Evolutionary conservation across 2,329 filamentous ascomycete genomes (phyloP).

Genomic region (Colletotrichum eleusines): DNA sequence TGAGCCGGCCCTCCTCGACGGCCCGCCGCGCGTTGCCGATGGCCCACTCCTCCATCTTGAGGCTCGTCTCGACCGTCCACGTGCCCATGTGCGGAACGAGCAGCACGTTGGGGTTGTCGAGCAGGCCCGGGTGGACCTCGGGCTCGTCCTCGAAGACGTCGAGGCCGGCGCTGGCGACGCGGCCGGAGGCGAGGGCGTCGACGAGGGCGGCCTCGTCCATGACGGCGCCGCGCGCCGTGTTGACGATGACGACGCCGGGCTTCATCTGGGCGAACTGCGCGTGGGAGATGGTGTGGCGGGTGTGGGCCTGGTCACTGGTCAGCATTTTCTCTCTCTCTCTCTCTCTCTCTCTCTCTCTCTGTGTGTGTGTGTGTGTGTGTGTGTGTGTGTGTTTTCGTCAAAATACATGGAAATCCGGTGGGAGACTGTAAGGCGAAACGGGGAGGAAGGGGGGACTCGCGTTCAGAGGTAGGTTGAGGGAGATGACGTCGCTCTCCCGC

Average conservation of each 20-base stretch:
- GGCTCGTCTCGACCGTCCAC: slow-evolving; percentile 76
- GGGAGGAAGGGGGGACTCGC: slow-evolving; percentile 60
- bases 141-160: slow-evolving; percentile 90
- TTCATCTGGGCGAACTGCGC: slow-evolving; percentile 83
- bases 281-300: slow-evolving; percentile 80
- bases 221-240: slow-evolving; percentile 85
- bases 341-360: no score
- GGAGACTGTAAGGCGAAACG: not conserved
- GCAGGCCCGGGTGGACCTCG: slow-evolving; percentile 76
- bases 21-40: slow-evolving; percentile 77
- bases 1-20: slow-evolving; percentile 71
- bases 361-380: no score
- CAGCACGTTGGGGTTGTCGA: slow-evolving; percentile 78
- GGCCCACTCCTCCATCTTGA: slow-evolving; percentile 80
- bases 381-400: no score
- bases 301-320: slow-evolving; percentile 60
- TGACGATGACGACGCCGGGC: slow-evolving; percentile 79
- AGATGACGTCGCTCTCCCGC: slow-evolving; percentile 78
- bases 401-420: not conserved
- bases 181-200: slow-evolving; percentile 75
- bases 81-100: slow-evolving; percentile 90
- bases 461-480: slow-evolving; percentile 84
- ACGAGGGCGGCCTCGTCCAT: slow-evolving; percentile 87
- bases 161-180: slow-evolving; percentile 77
- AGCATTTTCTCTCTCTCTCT: not conserved